Evolutionary conservation across 306 rosid genomes (phyloP).

Genomic region (Pyrus pyrifolia): DNA sequence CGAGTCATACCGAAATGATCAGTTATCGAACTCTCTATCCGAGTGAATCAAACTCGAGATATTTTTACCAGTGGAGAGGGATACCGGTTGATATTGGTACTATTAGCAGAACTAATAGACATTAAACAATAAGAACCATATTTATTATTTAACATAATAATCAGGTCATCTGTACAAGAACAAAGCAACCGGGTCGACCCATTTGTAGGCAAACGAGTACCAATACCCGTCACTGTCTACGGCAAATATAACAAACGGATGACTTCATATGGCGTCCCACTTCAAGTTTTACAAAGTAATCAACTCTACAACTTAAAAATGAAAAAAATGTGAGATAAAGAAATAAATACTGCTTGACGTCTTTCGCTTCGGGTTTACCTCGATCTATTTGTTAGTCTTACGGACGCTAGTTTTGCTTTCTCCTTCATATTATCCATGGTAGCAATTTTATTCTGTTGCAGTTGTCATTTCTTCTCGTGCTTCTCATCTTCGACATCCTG

Average conservation of each 20-base stretch:
- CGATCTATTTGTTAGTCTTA: not conserved
- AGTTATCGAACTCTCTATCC: no score
- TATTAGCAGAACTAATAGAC: no score
- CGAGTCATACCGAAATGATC: no score
- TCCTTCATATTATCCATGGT: conserved; percentile 6
- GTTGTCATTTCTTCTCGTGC: conserved; percentile 31
- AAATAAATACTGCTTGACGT: conserved; percentile 6
- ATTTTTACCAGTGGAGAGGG: no score
- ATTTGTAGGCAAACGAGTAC: not conserved
- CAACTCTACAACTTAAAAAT: conserved; percentile 15
- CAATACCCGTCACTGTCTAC: conserved; percentile 15
- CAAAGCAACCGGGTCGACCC: conserved; percentile 16
- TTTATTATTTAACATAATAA: conserved; percentile 18
- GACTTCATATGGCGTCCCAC: conserved; percentile 22
- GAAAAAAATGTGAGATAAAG: conserved; percentile 12
- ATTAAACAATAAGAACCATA: conserved; percentile 6
- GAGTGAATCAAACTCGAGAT: no score
- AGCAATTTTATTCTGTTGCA: conserved; percentile 16
- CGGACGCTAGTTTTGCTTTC: conserved; percentile 16
- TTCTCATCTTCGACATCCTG: conserved; percentile 96
- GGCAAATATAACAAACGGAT: conserved; percentile 25
- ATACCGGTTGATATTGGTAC: no score
- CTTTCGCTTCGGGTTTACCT: not conserved
- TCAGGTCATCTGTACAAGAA: conserved; percentile 44
- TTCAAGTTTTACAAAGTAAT: conserved; percentile 17